Percentiles rank a stretch among this genome's conserved stretches.
Evolutionary conservation across 768 basidiomycete species (phyloP).

Genomic region (Leccinum uliginosum): DNA sequence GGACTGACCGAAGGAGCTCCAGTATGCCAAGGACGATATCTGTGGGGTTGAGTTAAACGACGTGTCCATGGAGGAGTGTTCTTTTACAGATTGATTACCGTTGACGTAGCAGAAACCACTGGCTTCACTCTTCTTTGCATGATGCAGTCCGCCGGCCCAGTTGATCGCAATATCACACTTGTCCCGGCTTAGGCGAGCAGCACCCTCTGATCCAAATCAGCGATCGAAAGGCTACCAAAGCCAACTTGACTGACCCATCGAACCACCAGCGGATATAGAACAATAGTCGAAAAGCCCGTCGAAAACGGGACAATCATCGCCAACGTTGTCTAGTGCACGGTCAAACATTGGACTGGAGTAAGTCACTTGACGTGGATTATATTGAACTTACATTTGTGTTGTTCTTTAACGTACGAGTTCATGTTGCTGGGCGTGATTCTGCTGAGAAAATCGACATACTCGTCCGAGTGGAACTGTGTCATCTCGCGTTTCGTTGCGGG

Average conservation of each 20-base stretch:
- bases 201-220: constrained; percentile 68
- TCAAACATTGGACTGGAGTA: background rate
- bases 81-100: constrained; percentile 42
- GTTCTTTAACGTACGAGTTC: constrained; percentile 89
- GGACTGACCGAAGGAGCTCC: constrained; percentile 74
- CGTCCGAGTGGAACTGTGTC: constrained; percentile 99
- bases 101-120: constrained; percentile 99
- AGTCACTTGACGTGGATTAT: background rate
- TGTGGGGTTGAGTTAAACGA: constrained; percentile 28
- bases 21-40: constrained; percentile 97
- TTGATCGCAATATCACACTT: constrained; percentile 99
- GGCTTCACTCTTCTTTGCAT: constrained; percentile 98
- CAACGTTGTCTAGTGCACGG: constrained; percentile 75
- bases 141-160: constrained; percentile 98
- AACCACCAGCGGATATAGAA: constrained; percentile 98
- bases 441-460: constrained; percentile 96
- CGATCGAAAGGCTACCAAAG: constrained; percentile 1
- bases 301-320: constrained; percentile 98
- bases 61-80: background rate
- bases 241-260: constrained; percentile 72
- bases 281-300: constrained; percentile 99
- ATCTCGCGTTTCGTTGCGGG: constrained; percentile 99
- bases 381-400: constrained; percentile 77
- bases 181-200: constrained; percentile 88
- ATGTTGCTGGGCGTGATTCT: constrained; percentile 94